phyloP scores from a whole-genome alignment of 2,329 filamentous ascomycete species.

The Aspergillus tanneri region DNA sequence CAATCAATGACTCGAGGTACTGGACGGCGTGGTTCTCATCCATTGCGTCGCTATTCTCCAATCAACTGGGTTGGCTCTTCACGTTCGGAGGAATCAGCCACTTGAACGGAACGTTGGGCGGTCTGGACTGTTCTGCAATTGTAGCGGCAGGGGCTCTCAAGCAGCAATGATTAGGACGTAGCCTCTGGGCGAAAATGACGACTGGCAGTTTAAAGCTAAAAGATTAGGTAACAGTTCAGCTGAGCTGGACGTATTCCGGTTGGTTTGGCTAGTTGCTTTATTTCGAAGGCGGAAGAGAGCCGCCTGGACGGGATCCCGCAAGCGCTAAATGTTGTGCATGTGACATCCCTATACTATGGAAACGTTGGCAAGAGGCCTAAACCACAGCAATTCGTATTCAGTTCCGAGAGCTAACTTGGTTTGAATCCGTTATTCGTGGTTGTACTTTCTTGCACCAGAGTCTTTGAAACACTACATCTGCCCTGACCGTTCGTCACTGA shows the following conservation, averaged over 20 bases:
- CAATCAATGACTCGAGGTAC: slow-evolving; percentile 62
- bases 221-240: neutral
- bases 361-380: neutral
- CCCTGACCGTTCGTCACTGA: too few relatives aligned
- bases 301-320: too few relatives aligned
- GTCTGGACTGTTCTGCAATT: slow-evolving; percentile 11
- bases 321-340: too few relatives aligned
- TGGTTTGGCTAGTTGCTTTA: neutral
- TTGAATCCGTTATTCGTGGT: too few relatives aligned
- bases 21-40: slow-evolving; percentile 36
- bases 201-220: neutral
- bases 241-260: slow-evolving; percentile 3
- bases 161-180: neutral
- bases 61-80: neutral
- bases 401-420: too few relatives aligned
- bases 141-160: neutral
- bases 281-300: neutral
- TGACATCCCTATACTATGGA: neutral
- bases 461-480: too few relatives aligned
- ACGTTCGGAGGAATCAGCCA: slow-evolving; percentile 8
- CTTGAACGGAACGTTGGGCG: slow-evolving; percentile 6
- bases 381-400: neutral
- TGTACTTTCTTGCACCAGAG: too few relatives aligned
- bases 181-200: neutral
- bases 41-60: slow-evolving; percentile 31